Base-by-base conservation (phyloP, 1,284 basidiomycete species). In the Phellopilus nigrolimitatus region DNA sequence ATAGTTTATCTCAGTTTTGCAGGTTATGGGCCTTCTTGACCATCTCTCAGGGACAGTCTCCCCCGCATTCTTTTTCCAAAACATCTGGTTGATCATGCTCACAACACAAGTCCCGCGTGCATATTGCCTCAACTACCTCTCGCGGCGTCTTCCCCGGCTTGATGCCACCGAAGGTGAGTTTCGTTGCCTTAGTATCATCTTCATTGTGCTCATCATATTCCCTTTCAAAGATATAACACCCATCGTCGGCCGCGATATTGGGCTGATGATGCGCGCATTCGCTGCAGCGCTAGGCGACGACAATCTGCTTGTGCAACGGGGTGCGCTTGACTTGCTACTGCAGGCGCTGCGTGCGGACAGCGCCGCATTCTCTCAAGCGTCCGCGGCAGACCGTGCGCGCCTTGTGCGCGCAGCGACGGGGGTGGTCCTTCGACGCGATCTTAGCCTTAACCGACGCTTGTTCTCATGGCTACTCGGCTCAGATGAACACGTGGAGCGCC, bases 391-490 rank as follows among this genome's bases (percentile, higher is more conserved):
- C 61, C 75, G 82, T 3, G 69, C 74, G 0, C 86, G 91, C 49
- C 75, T 95, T 34, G 87, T 92, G 79, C 80, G 83, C 21, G 83
- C 87, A 0, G 85, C 88, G 1, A 79, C 79, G 6, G 76, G 83
- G 13, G 91, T 97, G 10, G 93, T 97, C 3, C 76, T 99, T 41
- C 81, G 95, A 49, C 79, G 93, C 30, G 97, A 99, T 64, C 73
- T 98, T 12, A 95, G 94, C 1, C 75, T 99, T 43, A 98, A 94
- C 66, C 80, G 97, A 48, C 79, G 97, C 15, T 71, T 99, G 24
- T 97, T 95, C 68, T 84, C 86, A 0, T 99, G 97, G 97, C 71
- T 99, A 0, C 71, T 98, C 17, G 93, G 94, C 0, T 66, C 87
- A 0, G 83, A 84, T 34, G 94, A 97, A 54, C 76, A 80, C 52